Evolutionary conservation across 2,329 filamentous ascomycete genomes (phyloP).

Genomic region (Xylaria polymorpha): DNA sequence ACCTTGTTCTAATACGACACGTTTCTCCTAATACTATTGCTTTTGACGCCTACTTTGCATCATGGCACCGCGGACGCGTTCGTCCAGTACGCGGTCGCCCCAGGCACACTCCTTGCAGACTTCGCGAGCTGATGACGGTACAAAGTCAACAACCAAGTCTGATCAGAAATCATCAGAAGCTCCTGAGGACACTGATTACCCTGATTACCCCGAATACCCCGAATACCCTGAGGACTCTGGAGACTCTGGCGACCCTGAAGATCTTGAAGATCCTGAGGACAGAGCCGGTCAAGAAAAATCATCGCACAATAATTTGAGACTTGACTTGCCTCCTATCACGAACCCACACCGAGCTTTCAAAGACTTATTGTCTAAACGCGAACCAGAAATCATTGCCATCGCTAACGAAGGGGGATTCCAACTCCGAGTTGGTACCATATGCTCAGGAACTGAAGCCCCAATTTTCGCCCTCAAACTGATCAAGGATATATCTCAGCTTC

Average conservation of each 20-base stretch:
- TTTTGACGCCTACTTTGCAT: slow-evolving; percentile 9
- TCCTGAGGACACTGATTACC: not conserved
- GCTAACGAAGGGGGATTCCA: slow-evolving; percentile 45
- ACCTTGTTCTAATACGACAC: not conserved
- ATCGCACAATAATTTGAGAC: slow-evolving; percentile 35
- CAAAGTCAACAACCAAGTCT: not conserved
- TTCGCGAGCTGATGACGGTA: not conserved
- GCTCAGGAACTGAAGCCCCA: slow-evolving; percentile 82
- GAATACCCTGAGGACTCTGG: not conserved
- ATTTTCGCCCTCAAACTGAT: slow-evolving; percentile 73
- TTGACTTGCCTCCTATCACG: slow-evolving; percentile 43
- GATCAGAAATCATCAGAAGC: not conserved
- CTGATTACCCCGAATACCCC: not conserved
- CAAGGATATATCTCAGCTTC: slow-evolving; percentile 55
- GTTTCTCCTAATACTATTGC: not conserved
- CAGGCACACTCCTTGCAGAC: not conserved
- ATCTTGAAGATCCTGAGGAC: not conserved
- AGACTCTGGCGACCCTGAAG: not conserved
- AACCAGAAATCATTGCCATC: slow-evolving; percentile 41
- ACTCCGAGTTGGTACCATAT: slow-evolving; percentile 74
- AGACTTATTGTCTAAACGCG: slow-evolving; percentile 43
- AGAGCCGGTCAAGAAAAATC: not conserved
- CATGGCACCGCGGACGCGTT: slow-evolving; percentile 20
- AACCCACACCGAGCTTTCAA: slow-evolving; percentile 47
- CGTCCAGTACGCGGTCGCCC: not conserved